Conservation (phyloP, 2,329 filamentous ascomycete species). For the Akanthomyces muscarius region DNA sequence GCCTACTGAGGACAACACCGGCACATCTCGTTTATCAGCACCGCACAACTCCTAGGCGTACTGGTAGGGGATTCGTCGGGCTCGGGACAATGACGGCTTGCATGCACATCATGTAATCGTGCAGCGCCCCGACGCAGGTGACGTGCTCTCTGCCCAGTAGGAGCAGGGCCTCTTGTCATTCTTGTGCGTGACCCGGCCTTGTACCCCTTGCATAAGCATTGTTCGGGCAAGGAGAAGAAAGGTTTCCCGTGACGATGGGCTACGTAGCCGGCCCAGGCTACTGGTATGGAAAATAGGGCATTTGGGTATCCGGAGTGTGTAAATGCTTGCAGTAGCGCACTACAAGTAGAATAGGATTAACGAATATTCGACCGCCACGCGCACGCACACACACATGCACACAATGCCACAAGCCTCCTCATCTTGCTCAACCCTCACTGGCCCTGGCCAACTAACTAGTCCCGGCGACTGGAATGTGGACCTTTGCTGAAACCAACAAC, state of each 20-base stretch:
- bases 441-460: neutral
- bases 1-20: neutral
- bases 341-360: no score
- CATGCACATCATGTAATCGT: slow-evolving; percentile 12
- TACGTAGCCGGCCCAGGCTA: neutral
- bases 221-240: no score
- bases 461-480: slow-evolving; percentile 5
- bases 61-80: no score
- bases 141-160: neutral
- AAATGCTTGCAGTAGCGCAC: neutral
- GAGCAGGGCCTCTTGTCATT: neutral
- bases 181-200: neutral
- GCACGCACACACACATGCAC: no score
- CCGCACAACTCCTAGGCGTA: no score
- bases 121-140: neutral
- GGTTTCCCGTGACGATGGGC: neutral
- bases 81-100: neutral
- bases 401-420: neutral
- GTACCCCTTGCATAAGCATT: neutral
- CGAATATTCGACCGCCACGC: no score
- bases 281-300: neutral
- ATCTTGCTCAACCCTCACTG: neutral
- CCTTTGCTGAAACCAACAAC: slow-evolving; percentile 4
- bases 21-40: neutral
- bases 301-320: no score